Percentiles rank a stretch among this genome's conserved stretches.
Evolutionary conservation across 1,284 basidiomycete species (phyloP).

Genomic region (Rhodotorula sp.): DNA sequence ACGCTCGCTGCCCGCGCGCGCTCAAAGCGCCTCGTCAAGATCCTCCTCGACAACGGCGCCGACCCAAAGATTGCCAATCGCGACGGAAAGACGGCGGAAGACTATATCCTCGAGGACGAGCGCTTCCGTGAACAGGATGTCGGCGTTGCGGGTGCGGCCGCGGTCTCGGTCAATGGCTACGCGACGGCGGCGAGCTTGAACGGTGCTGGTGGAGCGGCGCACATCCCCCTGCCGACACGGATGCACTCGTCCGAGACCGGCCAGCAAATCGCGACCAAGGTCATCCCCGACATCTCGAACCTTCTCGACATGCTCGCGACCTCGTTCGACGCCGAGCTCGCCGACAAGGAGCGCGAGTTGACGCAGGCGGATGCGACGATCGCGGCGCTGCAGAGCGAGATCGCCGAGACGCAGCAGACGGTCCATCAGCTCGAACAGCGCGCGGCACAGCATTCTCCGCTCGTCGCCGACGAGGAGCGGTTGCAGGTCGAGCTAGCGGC

Average conservation of each 20-base stretch:
- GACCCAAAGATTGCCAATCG: slow-evolving; percentile 94
- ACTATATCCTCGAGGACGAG: slow-evolving; percentile 98
- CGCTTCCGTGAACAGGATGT: slow-evolving; percentile 64
- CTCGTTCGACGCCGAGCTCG: slow-evolving; percentile 90
- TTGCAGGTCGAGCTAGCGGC: slow-evolving; percentile 67
- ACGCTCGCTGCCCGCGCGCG: slow-evolving; percentile 95
- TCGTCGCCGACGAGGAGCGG: slow-evolving; percentile 55
- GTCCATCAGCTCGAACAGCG: slow-evolving; percentile 67
- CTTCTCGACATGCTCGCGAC: slow-evolving; percentile 86
- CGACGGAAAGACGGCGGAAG: slow-evolving; percentile 96
- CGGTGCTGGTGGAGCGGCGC: neutral
- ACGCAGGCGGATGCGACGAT: slow-evolving; percentile 85
- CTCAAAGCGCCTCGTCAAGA: slow-evolving; percentile 93
- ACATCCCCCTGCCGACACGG: slow-evolving; percentile 49
- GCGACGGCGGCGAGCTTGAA: neutral
- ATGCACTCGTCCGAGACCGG: slow-evolving; percentile 84
- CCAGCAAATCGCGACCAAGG: slow-evolving; percentile 79
- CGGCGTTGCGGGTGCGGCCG: slow-evolving; percentile 7
- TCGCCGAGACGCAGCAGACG: slow-evolving; percentile 77
- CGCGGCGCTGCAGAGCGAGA: slow-evolving; percentile 84
- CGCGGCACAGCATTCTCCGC: slow-evolving; percentile 65
- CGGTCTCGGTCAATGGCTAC: neutral
- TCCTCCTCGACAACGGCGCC: slow-evolving; percentile 93
- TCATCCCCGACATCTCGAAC: slow-evolving; percentile 76
- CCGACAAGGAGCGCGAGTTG: slow-evolving; percentile 87